Conservation (phyloP, 2,329 filamentous ascomycete species). For the Xylaria multiplex region DNA sequence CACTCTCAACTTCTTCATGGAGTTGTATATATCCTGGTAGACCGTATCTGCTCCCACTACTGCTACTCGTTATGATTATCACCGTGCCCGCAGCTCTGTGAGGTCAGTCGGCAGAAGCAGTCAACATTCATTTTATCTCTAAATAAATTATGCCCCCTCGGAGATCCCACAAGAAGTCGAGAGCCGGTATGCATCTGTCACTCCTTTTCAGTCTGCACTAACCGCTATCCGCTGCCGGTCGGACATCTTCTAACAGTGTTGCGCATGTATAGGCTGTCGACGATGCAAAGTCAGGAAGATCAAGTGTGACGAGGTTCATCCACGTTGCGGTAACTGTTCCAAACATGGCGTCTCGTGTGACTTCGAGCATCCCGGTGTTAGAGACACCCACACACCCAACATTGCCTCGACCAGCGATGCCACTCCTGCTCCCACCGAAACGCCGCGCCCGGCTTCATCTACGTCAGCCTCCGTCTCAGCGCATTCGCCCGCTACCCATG, state of each 20-base stretch:
- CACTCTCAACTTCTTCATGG: constrained; percentile 18
- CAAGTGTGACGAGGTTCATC: constrained; percentile 76
- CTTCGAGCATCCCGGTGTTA: constrained; percentile 65
- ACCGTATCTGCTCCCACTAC: not conserved
- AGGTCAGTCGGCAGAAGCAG: constrained; percentile 16
- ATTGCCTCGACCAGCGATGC: not conserved
- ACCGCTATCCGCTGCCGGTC: not conserved
- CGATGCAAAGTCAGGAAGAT: constrained; percentile 75
- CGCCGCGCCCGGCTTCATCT: constrained; percentile 47
- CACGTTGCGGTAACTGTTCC: constrained; percentile 71
- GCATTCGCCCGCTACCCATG: constrained; percentile 42
- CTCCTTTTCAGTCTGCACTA: not conserved
- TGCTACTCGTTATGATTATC: constrained; percentile 27
- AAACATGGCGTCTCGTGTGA: constrained; percentile 75
- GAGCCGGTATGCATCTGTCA: constrained; percentile 55
- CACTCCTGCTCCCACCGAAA: constrained; percentile 39
- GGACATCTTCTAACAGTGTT: constrained; percentile 16
- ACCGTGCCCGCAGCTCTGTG: constrained; percentile 4
- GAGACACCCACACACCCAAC: constrained; percentile 55
- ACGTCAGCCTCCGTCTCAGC: constrained; percentile 43
- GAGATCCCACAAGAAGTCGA: constrained; percentile 75
- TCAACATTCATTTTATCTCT: constrained; percentile 21
- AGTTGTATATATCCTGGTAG: constrained; percentile 7
- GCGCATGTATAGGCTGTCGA: constrained; percentile 58
- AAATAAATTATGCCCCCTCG: constrained; percentile 65